A percentile compares a stretch with the other conserved stretches of the same genome.
Evolutionary conservation across 2,329 filamentous ascomycete species (phyloP).

Genomic region (Aspergillus calidoustus): DNA sequence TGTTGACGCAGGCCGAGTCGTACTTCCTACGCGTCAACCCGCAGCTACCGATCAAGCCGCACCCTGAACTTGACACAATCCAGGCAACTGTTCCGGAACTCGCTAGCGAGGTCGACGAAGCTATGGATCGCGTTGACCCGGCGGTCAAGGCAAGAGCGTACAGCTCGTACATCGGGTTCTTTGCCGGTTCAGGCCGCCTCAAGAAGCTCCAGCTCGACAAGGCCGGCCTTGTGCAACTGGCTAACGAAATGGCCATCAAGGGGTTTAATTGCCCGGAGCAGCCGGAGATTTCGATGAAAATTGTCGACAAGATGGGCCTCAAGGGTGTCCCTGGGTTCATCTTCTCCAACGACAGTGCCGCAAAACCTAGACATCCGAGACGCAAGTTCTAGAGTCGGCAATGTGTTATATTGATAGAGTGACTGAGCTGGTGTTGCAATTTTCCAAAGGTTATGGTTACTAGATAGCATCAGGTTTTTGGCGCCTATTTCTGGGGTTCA

Average conservation of each 20-base stretch:
- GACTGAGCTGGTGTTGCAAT: too few relatives aligned
- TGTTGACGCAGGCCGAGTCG: conserved; percentile 57
- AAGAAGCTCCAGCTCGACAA: conserved; percentile 39
- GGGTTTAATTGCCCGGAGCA: conserved; percentile 45
- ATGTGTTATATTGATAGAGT: too few relatives aligned
- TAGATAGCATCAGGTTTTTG: too few relatives aligned
- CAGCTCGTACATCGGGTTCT: conserved; percentile 42
- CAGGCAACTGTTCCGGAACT: conserved; percentile 38
- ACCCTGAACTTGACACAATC: conserved; percentile 48
- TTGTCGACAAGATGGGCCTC: conserved; percentile 46
- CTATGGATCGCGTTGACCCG: conserved; percentile 37
- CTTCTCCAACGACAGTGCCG: conserved; percentile 3
- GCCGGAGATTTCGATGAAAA: conserved; percentile 43
- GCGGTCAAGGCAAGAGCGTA: conserved; percentile 42
- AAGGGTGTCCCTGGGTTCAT: conserved; percentile 44
- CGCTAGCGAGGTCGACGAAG: conserved; percentile 33
- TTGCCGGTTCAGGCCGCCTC: conserved; percentile 37
- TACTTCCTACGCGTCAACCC: conserved; percentile 57
- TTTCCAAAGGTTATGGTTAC: too few relatives aligned
- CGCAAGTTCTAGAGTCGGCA: too few relatives aligned
- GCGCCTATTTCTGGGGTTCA: too few relatives aligned
- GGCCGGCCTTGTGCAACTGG: conserved; percentile 40
- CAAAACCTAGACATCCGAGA: too few relatives aligned
- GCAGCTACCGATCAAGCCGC: conserved; percentile 55
- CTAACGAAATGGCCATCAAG: conserved; percentile 42